phyloP scores from a whole-genome alignment of 2,329 filamentous ascomycete species.

The Talaromyces sp. region DNA sequence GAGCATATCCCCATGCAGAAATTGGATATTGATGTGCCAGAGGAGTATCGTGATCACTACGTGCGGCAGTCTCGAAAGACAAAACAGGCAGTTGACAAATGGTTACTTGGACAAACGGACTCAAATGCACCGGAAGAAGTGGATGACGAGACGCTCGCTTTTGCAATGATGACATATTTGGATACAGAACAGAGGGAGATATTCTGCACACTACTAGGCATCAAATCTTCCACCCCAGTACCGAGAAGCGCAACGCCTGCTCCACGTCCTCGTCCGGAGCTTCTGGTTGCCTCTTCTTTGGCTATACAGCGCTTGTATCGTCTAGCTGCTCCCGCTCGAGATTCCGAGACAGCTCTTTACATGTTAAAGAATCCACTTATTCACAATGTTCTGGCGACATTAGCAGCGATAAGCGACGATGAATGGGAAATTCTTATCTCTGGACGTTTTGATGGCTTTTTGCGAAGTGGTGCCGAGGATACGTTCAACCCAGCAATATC shows the following conservation, averaged over 20 bases:
- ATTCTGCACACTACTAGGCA: conserved; percentile 73
- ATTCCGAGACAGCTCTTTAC: conserved; percentile 80
- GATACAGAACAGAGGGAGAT: conserved; percentile 68
- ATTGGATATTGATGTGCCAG: conserved; percentile 88
- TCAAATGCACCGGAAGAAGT: conserved; percentile 78
- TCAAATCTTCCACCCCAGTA: conserved; percentile 54
- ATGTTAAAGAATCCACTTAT: conserved; percentile 75
- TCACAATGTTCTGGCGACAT: conserved; percentile 80
- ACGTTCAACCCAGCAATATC: conserved; percentile 26
- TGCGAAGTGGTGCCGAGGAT: conserved; percentile 84
- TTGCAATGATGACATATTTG: conserved; percentile 87
- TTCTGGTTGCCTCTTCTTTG: conserved; percentile 67
- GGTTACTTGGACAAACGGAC: conserved; percentile 76
- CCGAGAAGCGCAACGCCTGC: conserved; percentile 58
- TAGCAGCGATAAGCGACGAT: conserved; percentile 81
- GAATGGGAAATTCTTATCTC: conserved; percentile 96
- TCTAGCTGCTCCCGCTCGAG: conserved; percentile 65
- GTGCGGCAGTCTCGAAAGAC: conserved; percentile 89
- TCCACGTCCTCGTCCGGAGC: conserved; percentile 62
- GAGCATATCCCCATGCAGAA: conserved; percentile 62
- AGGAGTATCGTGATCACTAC: conserved; percentile 89
- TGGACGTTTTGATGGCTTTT: conserved; percentile 89
- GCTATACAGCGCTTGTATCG: conserved; percentile 84
- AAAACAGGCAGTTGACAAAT: conserved; percentile 81
- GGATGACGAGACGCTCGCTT: conserved; percentile 88